Evolutionary conservation across 139 green algal species (phyloP).

Genomic region (Haematococcus sp.): DNA sequence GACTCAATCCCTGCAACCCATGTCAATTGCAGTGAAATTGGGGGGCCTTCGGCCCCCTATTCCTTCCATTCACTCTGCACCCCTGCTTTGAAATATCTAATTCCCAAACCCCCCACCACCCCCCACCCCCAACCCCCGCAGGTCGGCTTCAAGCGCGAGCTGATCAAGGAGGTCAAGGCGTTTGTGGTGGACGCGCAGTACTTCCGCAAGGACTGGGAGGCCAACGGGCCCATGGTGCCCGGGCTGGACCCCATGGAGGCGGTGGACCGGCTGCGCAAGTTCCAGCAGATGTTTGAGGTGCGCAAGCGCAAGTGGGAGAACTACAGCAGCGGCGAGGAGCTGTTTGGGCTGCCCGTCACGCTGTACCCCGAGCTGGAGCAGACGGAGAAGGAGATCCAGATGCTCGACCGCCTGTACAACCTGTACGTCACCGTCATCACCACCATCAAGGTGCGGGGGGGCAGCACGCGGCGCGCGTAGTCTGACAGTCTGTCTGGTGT

Average conservation of each 20-base stretch:
- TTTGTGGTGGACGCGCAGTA: conserved; percentile 79
- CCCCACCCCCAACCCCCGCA: conserved; percentile 51
- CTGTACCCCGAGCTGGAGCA: conserved; percentile 86
- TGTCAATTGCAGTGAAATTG: too few species aligned
- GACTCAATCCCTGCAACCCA: too few species aligned
- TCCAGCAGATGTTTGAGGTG: conserved; percentile 80
- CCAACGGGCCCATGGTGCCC: conserved; percentile 83
- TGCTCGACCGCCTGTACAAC: conserved; percentile 81
- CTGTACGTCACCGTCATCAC: conserved; percentile 90
- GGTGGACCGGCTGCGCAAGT: conserved; percentile 85
- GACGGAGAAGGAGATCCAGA: conserved; percentile 83
- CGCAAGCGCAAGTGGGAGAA: conserved; percentile 93
- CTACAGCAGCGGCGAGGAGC: conserved; percentile 83
- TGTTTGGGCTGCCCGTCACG: conserved; percentile 90
- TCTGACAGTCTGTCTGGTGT: background rate
- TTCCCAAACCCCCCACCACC: background rate
- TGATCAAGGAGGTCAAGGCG: conserved; percentile 85
- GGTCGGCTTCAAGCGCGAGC: conserved; percentile 86
- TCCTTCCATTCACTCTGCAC: too few species aligned
- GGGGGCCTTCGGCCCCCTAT: too few species aligned
- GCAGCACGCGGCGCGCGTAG: background rate
- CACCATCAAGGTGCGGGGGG: conserved; percentile 65
- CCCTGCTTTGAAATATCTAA: too few species aligned
- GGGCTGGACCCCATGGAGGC: conserved; percentile 90
- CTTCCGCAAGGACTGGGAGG: conserved; percentile 84